Percentiles rank a stretch among this genome's conserved stretches.
Evolutionary conservation across 495 filamentous ascomycete genomes (phyloP).

Genomic region (Hypomontagnella monticulosa): DNA sequence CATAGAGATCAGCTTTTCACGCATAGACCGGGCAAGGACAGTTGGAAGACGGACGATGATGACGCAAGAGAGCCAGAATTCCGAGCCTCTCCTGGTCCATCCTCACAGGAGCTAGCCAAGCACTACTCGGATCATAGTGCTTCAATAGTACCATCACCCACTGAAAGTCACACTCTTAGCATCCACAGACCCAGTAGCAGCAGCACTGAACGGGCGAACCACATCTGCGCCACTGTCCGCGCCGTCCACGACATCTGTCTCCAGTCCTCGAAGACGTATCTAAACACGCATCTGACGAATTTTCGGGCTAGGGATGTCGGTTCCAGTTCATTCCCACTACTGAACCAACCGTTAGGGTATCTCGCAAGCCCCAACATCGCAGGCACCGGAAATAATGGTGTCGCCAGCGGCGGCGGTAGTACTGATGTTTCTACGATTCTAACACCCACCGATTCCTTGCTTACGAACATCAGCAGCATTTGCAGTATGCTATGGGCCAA

Average conservation of each 20-base stretch:
- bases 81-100: too few species aligned
- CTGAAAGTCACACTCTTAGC: slow-evolving; percentile 3
- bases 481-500: slow-evolving; percentile 43
- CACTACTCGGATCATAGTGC: too few species aligned
- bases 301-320: slow-evolving; percentile 13
- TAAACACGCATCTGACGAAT: slow-evolving; percentile 38
- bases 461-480: slow-evolving; percentile 44
- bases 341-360: too few species aligned
- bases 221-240: slow-evolving; percentile 3
- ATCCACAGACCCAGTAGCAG: slow-evolving; percentile 9
- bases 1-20: too few species aligned
- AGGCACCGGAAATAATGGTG: not conserved
- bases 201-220: not conserved
- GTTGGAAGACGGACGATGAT: too few species aligned
- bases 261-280: slow-evolving; percentile 38
- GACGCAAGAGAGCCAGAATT: too few species aligned
- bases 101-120: not conserved
- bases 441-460: slow-evolving; percentile 29
- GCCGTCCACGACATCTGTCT: slow-evolving; percentile 40
- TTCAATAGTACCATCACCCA: not conserved
- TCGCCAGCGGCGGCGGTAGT: not conserved
- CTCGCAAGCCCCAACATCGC: too few species aligned
- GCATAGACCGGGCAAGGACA: too few species aligned
- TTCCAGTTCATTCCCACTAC: too few species aligned
- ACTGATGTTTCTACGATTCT: not conserved